Percentiles rank a stretch among this genome's conserved stretches.
Conservation (phyloP, 768 basidiomycete genomes). For the Phlegmacium glaucopus region DNA sequence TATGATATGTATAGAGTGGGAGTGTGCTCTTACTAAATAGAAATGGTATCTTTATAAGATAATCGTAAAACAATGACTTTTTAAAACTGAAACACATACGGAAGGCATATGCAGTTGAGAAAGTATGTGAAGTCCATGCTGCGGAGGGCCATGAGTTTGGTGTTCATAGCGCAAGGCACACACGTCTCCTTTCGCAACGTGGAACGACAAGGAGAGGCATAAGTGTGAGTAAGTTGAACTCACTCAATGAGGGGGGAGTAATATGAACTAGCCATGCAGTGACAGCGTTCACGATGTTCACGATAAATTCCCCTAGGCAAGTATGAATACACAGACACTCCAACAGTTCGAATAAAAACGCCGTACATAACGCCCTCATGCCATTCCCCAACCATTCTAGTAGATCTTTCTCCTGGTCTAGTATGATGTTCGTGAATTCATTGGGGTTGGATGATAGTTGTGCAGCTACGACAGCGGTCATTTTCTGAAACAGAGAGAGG, state of each 20-base stretch:
- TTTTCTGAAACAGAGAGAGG: neutral
- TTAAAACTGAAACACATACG: conserved; percentile 6
- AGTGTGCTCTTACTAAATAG: conserved; percentile 20
- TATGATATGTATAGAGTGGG: conserved; percentile 32
- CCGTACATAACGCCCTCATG: neutral
- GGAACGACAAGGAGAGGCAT: neutral
- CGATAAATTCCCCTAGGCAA: conserved; percentile 2
- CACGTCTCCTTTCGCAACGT: neutral
- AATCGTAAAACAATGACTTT: neutral
- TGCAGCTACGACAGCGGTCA: neutral
- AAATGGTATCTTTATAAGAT: neutral
- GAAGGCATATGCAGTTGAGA: conserved; percentile 9
- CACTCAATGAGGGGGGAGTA: conserved; percentile 7
- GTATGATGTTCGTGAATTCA: neutral
- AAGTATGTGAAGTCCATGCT: conserved; percentile 13
- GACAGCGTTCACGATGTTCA: neutral
- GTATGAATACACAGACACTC: conserved; percentile 21
- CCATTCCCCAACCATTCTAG: neutral
- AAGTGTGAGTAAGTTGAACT: neutral
- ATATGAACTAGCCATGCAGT: conserved; percentile 2
- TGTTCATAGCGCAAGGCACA: neutral
- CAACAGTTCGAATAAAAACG: conserved; percentile 30
- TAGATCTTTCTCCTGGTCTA: neutral
- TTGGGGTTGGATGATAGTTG: neutral
- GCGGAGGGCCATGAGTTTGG: neutral